phyloP scores from a whole-genome alignment of 1,139 yeast genomes.

The Yamadazyma buinensis region DNA sequence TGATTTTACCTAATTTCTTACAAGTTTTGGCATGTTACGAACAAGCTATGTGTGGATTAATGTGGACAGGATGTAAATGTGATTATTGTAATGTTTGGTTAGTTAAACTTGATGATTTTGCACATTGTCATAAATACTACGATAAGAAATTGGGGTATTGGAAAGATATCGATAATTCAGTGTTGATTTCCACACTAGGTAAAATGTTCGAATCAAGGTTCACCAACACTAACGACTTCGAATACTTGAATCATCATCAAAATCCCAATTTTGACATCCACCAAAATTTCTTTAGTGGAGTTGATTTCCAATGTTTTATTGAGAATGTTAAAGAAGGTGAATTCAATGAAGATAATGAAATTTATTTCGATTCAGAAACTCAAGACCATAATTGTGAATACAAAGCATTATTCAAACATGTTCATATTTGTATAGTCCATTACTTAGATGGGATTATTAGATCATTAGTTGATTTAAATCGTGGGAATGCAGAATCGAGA shows the following conservation, averaged over 20 bases:
- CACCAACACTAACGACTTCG: conserved; percentile 21
- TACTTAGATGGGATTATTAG: conserved; percentile 30
- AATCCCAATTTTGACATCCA: conserved; percentile 38
- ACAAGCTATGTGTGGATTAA: conserved; percentile 58
- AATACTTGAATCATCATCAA: conserved; percentile 22
- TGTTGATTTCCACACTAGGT: conserved; percentile 51
- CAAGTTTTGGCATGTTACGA: conserved; percentile 65
- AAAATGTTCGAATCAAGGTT: conserved; percentile 37
- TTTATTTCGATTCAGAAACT: conserved; percentile 25
- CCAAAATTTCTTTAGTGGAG: conserved; percentile 17
- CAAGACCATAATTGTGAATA: conserved; percentile 12
- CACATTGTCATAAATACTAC: conserved; percentile 61
- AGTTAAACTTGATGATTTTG: conserved; percentile 50
- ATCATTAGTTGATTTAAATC: conserved; percentile 28
- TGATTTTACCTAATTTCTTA: conserved; percentile 56
- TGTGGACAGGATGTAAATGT: conserved; percentile 79
- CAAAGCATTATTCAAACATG: conserved; percentile 16
- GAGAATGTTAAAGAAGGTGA: conserved; percentile 37
- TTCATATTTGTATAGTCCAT: conserved; percentile 26
- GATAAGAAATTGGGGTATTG: conserved; percentile 39
- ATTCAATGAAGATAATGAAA: conserved; percentile 30
- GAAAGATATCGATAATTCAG: conserved; percentile 59
- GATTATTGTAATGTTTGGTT: conserved; percentile 47
- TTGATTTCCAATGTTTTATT: conserved; percentile 35
- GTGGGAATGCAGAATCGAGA: conserved; percentile 42